phyloP scores from a whole-genome alignment of 169 alveolate species.

The Plasmodium malariae region DNA sequence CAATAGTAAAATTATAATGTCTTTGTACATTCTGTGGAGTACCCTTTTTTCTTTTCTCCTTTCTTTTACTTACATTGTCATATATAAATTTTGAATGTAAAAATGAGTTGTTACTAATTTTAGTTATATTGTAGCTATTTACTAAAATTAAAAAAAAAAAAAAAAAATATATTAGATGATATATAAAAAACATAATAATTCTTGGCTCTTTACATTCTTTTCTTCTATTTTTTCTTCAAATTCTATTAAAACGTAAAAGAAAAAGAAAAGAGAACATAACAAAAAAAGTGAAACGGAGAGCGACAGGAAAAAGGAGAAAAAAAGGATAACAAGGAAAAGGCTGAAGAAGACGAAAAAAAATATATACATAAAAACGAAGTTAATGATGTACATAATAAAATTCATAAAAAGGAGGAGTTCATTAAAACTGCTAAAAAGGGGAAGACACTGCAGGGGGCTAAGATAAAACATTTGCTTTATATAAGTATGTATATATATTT shows the following conservation, averaged over 20 bases:
- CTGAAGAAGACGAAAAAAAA: conserved; percentile 28
- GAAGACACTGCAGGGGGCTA: neutral
- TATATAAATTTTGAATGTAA: neutral
- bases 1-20: conserved; percentile 1
- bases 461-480: neutral
- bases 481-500: too few relatives aligned
- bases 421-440: neutral
- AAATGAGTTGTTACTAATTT: neutral
- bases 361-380: conserved; percentile 24
- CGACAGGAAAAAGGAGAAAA: conserved; percentile 37
- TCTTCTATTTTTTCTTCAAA: conserved; percentile 33
- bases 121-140: conserved; percentile 25
- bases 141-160: conserved; percentile 6
- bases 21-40: conserved; percentile 6
- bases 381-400: conserved; percentile 9
- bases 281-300: conserved; percentile 25
- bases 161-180: conserved; percentile 3
- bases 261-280: conserved; percentile 1
- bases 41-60: neutral
- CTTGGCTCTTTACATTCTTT: conserved; percentile 34
- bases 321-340: conserved; percentile 19
- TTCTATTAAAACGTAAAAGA: conserved; percentile 30
- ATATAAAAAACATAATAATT: conserved; percentile 57
- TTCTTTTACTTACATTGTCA: conserved; percentile 15
- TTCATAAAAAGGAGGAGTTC: neutral